Base-by-base conservation (phyloP, 2,329 filamentous ascomycete species). In the Calonectria naviculata region DNA sequence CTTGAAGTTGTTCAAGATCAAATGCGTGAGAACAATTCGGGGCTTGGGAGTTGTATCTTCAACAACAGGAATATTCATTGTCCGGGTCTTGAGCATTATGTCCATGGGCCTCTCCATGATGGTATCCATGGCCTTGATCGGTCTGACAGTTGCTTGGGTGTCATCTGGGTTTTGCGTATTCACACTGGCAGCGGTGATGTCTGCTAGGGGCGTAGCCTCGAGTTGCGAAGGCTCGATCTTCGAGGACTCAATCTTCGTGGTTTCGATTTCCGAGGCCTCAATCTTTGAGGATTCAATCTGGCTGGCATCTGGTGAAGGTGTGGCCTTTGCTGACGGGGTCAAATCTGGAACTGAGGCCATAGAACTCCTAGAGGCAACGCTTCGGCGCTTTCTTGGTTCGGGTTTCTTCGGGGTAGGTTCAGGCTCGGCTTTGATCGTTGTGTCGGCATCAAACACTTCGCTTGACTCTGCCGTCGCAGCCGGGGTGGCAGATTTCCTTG, bases 1-100 rank as follows among this genome's bases (percentile, higher is more conserved):
- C 86, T 99, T 99, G 90, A 99, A 99, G 84, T 99, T 99, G 75
- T 91, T 97, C 76, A 99, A 88, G 71, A 97, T 92, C 60, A 99
- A 87, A 81, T 98, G 95, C 21, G 94, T 97, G 75, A 99, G 96
- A 65, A 98, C 96, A 74, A 97, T 95, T 65, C 97, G 93, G 64
- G 95, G 87, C 81, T 95, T 97, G 1, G 95, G 94, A 0, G 89
- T 92, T 1, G 89, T 90, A 29, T 94, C 91, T 81, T 97, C 94
- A 49, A 94, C 90, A n/a, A 91, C 84, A 0, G 90, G 89, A 29
- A 91, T 87, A 2, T 90, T 88, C 79, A 93, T 87, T 38, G 93
- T 93, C 71, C 95, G 92, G 58, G 95, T 94, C 83, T 97, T 96
- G 70, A 97, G 87, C 60, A 97, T 92, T 76, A 98, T 98, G 78